Evolutionary conservation across 768 basidiomycete species (phyloP).

Genomic region (Hydnomerulius pinastri): DNA sequence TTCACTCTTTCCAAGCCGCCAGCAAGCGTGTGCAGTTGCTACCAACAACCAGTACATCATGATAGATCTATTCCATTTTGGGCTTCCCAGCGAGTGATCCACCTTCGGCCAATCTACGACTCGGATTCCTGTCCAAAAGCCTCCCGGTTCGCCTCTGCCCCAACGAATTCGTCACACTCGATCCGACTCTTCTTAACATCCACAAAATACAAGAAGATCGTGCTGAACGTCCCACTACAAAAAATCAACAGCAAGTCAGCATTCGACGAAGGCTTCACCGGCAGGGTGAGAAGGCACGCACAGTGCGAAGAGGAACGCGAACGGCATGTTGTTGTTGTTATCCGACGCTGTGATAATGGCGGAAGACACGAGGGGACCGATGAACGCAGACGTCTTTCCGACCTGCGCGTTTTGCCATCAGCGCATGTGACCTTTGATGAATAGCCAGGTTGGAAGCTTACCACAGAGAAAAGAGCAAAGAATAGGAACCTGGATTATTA

Average conservation of each 20-base stretch:
- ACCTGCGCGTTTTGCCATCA: constrained; percentile 38
- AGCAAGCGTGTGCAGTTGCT: too few species aligned
- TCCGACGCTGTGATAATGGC: constrained; percentile 70
- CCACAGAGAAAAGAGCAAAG: constrained; percentile 74
- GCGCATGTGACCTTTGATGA: background rate
- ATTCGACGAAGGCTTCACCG: background rate
- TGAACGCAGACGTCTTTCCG: constrained; percentile 77
- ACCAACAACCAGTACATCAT: too few species aligned
- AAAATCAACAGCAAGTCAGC: background rate
- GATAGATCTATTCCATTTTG: too few species aligned
- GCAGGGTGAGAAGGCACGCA: constrained; percentile 34
- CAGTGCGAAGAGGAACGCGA: constrained; percentile 72
- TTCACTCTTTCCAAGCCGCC: too few species aligned
- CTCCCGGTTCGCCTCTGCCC: constrained; percentile 49
- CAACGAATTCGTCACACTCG: constrained; percentile 64
- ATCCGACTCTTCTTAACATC: constrained; percentile 63
- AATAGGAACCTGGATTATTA: constrained; percentile 57
- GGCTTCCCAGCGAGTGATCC: too few species aligned
- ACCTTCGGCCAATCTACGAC: background rate
- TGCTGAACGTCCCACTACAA: constrained; percentile 29
- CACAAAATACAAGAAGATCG: constrained; percentile 60
- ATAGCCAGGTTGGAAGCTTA: constrained; percentile 24
- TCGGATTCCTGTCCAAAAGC: constrained; percentile 33
- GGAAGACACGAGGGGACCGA: constrained; percentile 73
- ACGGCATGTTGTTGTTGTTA: constrained; percentile 76